Percentiles rank a stretch among this genome's conserved stretches.
Conservation (phyloP, 306 rosid genomes). For the Dryas drummondii region DNA sequence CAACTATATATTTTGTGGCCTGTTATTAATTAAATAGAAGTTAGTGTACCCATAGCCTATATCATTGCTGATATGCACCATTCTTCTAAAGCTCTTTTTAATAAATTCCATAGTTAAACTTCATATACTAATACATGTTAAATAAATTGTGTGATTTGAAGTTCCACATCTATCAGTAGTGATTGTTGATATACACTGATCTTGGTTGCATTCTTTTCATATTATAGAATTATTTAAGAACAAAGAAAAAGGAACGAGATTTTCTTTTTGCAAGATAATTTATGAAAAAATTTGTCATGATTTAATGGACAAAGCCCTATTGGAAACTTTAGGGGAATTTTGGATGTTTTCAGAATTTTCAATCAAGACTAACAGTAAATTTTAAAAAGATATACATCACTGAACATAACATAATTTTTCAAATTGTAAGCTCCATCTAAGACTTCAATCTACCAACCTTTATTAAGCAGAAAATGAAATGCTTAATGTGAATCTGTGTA, state of each 20-base stretch:
- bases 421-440: background rate
- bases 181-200: background rate
- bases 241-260: background rate
- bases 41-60: background rate
- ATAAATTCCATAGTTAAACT: background rate
- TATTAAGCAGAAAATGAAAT: background rate
- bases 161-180: background rate
- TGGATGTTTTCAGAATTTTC: background rate
- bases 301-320: background rate
- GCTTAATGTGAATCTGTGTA: conserved; percentile 4
- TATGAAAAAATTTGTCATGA: background rate
- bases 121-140: background rate
- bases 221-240: background rate
- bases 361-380: background rate
- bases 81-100: background rate
- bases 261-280: background rate
- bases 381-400: background rate
- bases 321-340: background rate
- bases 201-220: background rate
- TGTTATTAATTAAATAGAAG: background rate
- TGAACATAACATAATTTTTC: background rate
- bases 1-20: background rate
- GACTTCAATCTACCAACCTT: background rate
- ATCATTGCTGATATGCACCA: background rate
- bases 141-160: background rate